Evolutionary conservation across 352 stramenopile genomes (phyloP).

Genomic region (Blastocystis sp.): DNA sequence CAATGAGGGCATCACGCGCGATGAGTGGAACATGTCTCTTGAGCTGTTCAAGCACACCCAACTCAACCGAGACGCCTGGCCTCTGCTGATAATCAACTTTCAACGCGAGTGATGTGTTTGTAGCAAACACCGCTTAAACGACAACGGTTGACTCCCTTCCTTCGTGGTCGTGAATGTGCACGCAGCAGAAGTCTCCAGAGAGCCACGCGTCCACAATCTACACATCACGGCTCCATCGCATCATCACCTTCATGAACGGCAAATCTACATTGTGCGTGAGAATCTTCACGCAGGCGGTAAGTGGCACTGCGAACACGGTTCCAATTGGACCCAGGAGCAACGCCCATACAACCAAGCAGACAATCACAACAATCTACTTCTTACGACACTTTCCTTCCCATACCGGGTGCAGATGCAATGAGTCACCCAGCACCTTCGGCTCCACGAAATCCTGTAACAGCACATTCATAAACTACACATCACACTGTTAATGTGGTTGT

Average conservation of each 20-base stretch:
- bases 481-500: not conserved
- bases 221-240: not conserved
- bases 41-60: not conserved
- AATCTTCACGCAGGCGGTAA: slow-evolving; percentile 59
- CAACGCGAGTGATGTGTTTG: not conserved
- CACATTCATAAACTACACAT: slow-evolving; percentile 49
- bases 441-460: slow-evolving; percentile 58
- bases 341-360: slow-evolving; percentile 58
- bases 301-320: slow-evolving; percentile 41
- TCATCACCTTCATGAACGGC: slow-evolving; percentile 37
- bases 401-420: slow-evolving; percentile 50
- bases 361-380: slow-evolving; percentile 54
- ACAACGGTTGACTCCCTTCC: not conserved
- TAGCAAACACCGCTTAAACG: slow-evolving; percentile 6
- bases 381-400: not conserved
- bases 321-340: slow-evolving; percentile 47
- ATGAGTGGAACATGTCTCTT: slow-evolving; percentile 57
- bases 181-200: slow-evolving; percentile 60
- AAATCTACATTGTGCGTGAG: slow-evolving; percentile 23
- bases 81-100: slow-evolving; percentile 12
- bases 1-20: slow-evolving; percentile 17
- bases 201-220: slow-evolving; percentile 64
- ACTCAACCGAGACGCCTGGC: not conserved
- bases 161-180: slow-evolving; percentile 61
- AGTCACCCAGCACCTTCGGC: slow-evolving; percentile 57